Conservation (phyloP, 768 basidiomycete genomes). For the Mycena chlorophos region DNA sequence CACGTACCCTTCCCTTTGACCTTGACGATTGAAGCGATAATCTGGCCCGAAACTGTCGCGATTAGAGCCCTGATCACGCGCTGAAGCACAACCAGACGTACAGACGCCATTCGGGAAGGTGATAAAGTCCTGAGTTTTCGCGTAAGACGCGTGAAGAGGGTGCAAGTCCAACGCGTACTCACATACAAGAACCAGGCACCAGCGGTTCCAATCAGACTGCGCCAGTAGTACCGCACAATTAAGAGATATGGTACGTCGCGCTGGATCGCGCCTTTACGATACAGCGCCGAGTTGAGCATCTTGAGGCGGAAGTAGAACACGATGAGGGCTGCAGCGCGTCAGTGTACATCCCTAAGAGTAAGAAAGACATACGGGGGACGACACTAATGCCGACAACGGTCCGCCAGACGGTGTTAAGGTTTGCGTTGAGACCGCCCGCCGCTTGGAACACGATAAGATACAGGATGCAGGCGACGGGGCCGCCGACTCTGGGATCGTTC, state of each 20-base stretch:
- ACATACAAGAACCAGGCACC: conserved; percentile 79
- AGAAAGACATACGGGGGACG: conserved; percentile 34
- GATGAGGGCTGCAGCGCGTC: conserved; percentile 63
- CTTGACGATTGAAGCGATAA: conserved; percentile 29
- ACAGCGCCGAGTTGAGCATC: conserved; percentile 70
- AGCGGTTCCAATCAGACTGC: conserved; percentile 64
- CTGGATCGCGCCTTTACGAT: conserved; percentile 65
- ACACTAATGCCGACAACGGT: conserved; percentile 59
- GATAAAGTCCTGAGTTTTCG: conserved; percentile 27
- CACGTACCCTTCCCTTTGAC: conserved; percentile 1
- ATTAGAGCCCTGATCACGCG: not conserved
- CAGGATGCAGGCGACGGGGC: conserved; percentile 69
- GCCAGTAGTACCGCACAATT: conserved; percentile 66
- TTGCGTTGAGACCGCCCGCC: conserved; percentile 37
- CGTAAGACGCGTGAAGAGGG: not conserved
- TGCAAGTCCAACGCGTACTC: conserved; percentile 40
- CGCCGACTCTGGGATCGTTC: conserved; percentile 22
- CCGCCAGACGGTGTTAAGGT: conserved; percentile 44
- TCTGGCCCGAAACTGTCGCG: conserved; percentile 51
- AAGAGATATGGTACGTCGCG: conserved; percentile 64
- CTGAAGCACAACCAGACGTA: conserved; percentile 26
- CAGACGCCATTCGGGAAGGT: conserved; percentile 76
- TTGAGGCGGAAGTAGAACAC: conserved; percentile 73
- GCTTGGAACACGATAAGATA: conserved; percentile 58
- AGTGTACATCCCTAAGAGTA: conserved; percentile 29